Conservation (phyloP, 2,329 filamentous ascomycete genomes). For the Knufia fluminis region DNA sequence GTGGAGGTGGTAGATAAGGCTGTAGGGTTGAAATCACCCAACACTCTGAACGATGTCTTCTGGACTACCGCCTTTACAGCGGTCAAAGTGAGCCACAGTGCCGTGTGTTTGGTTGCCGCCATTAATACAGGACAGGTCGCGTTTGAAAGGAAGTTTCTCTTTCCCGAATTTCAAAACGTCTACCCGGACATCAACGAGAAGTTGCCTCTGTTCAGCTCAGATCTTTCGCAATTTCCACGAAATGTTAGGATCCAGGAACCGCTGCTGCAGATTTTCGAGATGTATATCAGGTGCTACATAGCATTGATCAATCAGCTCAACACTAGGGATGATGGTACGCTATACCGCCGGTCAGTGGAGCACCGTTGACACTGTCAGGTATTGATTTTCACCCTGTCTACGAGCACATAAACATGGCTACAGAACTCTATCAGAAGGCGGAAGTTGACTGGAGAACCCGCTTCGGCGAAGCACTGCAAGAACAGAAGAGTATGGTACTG, state of each 20-base stretch:
- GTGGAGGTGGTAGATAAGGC: neutral
- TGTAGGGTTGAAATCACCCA: neutral
- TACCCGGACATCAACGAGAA: neutral
- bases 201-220: neutral
- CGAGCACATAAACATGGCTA: neutral
- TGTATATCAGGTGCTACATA: constrained; percentile 3
- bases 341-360: neutral
- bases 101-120: too few species aligned
- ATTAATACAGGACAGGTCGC: too few species aligned
- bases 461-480: neutral
- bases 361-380: neutral
- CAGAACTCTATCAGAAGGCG: neutral
- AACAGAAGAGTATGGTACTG: neutral
- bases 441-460: neutral
- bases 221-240: constrained; percentile 1
- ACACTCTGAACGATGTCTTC: constrained; percentile 1
- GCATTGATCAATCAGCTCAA: constrained; percentile 2
- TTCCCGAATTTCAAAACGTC: constrained; percentile 1
- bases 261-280: constrained; percentile 1
- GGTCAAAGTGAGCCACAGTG: neutral
- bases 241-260: constrained; percentile 1
- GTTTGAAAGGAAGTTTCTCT: neutral
- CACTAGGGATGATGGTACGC: neutral
- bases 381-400: neutral
- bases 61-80: neutral